Percentiles rank a stretch among this genome's conserved stretches.
phyloP scores from a whole-genome alignment of 257 asterid species.

The Nicotiana knightiana region DNA sequence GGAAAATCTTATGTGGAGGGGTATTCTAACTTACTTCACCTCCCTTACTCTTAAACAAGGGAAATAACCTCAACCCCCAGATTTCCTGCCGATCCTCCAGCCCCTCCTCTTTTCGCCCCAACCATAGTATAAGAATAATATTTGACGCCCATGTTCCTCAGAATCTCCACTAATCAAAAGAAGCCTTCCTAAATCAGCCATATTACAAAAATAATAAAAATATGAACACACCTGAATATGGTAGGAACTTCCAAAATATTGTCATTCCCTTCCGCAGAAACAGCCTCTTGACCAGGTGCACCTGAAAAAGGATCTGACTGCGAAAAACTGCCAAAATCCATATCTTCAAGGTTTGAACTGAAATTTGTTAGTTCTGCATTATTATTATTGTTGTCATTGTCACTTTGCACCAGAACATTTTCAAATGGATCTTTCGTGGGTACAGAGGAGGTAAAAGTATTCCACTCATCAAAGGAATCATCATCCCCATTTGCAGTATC shows the following conservation, averaged over 20 bases:
- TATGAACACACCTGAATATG: slow-evolving; percentile 42
- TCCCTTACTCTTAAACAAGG: not conserved
- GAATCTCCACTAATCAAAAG: not conserved
- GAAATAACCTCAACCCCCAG: not conserved
- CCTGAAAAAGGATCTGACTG: slow-evolving; percentile 38
- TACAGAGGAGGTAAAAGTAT: slow-evolving; percentile 12
- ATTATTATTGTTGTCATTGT: not conserved
- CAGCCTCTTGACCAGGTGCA: slow-evolving; percentile 24
- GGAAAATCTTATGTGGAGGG: not conserved
- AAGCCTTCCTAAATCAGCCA: not conserved
- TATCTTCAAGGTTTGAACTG: slow-evolving; percentile 30
- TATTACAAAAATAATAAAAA: not conserved
- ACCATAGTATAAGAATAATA: not conserved
- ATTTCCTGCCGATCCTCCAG: not conserved
- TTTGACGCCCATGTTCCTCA: not conserved
- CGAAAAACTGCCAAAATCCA: slow-evolving; percentile 41
- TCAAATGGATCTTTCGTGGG: not conserved
- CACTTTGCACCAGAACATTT: not conserved
- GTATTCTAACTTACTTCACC: not conserved
- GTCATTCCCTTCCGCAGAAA: slow-evolving; percentile 25
- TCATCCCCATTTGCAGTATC: slow-evolving; percentile 1
- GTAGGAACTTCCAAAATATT: slow-evolving; percentile 31
- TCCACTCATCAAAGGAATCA: slow-evolving; percentile 14
- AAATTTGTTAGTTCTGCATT: not conserved
- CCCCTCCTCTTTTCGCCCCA: not conserved